These are phyloP conservation scores for Boletus tomentosulus DNA, from an alignment of 768 basidiomycete genomes.

Conservation along the genomic window DNA sequence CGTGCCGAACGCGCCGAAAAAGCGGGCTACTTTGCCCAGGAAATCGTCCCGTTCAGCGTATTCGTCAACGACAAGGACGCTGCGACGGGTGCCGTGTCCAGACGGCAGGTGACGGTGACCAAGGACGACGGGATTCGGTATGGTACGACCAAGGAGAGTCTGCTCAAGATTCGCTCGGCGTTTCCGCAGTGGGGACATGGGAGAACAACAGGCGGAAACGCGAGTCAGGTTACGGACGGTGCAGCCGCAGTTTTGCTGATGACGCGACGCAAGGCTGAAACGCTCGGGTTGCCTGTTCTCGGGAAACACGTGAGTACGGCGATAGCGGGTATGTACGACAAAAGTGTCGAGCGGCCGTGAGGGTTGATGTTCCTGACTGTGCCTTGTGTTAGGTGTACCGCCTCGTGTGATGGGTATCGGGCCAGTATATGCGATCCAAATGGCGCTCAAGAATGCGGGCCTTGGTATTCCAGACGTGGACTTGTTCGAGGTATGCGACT, in stretches of 20 bases:
- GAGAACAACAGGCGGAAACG: slow-evolving; percentile 81
- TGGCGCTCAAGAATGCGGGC: slow-evolving; percentile 63
- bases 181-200: slow-evolving; percentile 80
- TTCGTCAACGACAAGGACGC: slow-evolving; percentile 58
- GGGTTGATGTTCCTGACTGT: neutral
- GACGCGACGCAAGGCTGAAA: slow-evolving; percentile 74
- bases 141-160: slow-evolving; percentile 62
- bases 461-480: slow-evolving; percentile 68
- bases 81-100: slow-evolving; percentile 35
- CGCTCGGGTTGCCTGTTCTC: slow-evolving; percentile 66
- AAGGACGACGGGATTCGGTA: slow-evolving; percentile 78
- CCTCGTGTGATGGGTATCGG: slow-evolving; percentile 90
- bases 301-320: slow-evolving; percentile 75
- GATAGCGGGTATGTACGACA: slow-evolving; percentile 49
- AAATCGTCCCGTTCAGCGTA: slow-evolving; percentile 76
- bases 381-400: slow-evolving; percentile 46
- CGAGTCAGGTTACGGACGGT: slow-evolving; percentile 82
- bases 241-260: slow-evolving; percentile 80
- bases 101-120: slow-evolving; percentile 49
- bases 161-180: slow-evolving; percentile 64
- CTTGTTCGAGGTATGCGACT: slow-evolving; percentile 60
- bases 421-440: slow-evolving; percentile 79
- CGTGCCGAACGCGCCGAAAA: slow-evolving; percentile 74
- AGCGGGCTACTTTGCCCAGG: slow-evolving; percentile 56
- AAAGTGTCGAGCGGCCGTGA: neutral